Evolutionary conservation across 1,284 basidiomycete genomes (phyloP).

Genomic region (Malassezia psittaci): DNA sequence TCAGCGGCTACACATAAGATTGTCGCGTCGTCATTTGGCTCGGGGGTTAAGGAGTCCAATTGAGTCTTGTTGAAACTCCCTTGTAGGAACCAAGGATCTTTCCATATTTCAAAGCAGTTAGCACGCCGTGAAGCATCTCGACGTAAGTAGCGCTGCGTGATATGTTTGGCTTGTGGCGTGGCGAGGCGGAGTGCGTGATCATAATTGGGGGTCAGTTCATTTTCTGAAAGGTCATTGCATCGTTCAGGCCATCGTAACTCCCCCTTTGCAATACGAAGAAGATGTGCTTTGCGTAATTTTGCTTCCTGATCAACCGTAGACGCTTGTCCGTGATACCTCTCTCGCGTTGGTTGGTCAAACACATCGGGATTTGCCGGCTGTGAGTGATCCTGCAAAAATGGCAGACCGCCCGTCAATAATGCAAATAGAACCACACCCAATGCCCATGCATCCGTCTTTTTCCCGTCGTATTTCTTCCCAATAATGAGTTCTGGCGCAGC

Average conservation of each 20-base stretch:
- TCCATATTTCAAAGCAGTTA: conserved; percentile 36
- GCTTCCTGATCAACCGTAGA: conserved; percentile 22
- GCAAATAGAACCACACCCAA: conserved; percentile 74
- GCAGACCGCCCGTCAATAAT: conserved; percentile 56
- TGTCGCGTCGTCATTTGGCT: conserved; percentile 4
- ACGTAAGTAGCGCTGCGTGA: conserved; percentile 34
- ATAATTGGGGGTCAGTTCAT: conserved; percentile 17
- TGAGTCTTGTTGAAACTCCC: conserved; percentile 29
- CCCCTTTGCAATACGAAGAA: conserved; percentile 45
- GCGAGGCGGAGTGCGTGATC: conserved; percentile 26
- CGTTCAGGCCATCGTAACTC: conserved; percentile 47
- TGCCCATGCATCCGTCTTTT: conserved; percentile 80
- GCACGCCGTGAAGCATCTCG: conserved; percentile 36
- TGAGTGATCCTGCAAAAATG: conserved; percentile 44
- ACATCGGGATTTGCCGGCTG: neutral
- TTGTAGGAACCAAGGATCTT: conserved; percentile 37
- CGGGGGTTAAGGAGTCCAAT: neutral
- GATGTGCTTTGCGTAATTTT: conserved; percentile 33
- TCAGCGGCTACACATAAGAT: conserved; percentile 23
- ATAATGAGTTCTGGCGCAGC: conserved; percentile 82
- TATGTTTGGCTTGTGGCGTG: conserved; percentile 35
- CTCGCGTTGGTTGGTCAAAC: neutral
- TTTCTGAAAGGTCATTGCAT: conserved; percentile 38
- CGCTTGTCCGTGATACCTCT: conserved; percentile 8
- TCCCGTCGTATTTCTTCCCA: conserved; percentile 66